phyloP scores from a whole-genome alignment of 352 stramenopile genomes.

The Globisporangium mamillatum region DNA sequence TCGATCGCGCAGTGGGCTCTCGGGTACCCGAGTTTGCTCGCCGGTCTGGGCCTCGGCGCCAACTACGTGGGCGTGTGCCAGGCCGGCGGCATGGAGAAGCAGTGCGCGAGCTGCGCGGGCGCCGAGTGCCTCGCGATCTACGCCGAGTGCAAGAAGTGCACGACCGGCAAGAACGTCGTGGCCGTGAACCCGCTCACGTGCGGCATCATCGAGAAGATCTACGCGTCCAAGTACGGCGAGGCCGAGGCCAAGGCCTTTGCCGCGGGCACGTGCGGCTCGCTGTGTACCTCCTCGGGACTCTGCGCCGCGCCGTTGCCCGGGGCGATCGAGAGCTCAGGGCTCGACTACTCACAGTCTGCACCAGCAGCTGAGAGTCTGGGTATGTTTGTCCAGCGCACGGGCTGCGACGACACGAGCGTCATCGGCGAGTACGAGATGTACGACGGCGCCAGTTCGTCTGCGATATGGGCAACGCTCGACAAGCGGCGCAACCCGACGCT shows the following conservation, averaged over 20 bases:
- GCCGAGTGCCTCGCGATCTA: slow-evolving; percentile 35
- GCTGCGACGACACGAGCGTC: slow-evolving; percentile 55
- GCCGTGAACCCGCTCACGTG: slow-evolving; percentile 45
- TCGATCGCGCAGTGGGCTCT: slow-evolving; percentile 62
- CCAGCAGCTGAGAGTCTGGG: slow-evolving; percentile 35
- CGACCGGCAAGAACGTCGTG: slow-evolving; percentile 32
- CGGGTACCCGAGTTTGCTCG: slow-evolving; percentile 69
- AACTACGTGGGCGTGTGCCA: slow-evolving; percentile 54
- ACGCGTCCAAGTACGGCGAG: slow-evolving; percentile 36
- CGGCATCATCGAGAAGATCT: slow-evolving; percentile 37
- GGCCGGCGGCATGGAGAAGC: slow-evolving; percentile 27
- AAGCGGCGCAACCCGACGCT: slow-evolving; percentile 20
- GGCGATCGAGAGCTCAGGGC: slow-evolving; percentile 47
- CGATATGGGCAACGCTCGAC: slow-evolving; percentile 20
- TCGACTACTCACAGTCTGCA: slow-evolving; percentile 46
- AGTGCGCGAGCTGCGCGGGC: slow-evolving; percentile 42
- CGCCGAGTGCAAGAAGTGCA: slow-evolving; percentile 37
- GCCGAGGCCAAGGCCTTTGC: slow-evolving; percentile 35
- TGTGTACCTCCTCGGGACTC: slow-evolving; percentile 46
- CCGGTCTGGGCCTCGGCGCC: slow-evolving; percentile 48
- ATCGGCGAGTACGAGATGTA: slow-evolving; percentile 72
- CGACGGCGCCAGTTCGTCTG: slow-evolving; percentile 27
- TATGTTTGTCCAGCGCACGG: slow-evolving; percentile 57
- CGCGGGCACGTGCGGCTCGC: slow-evolving; percentile 29
- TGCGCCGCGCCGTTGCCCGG: slow-evolving; percentile 62